These are phyloP conservation scores for Cytidiella melzeri DNA, from an alignment of 768 basidiomycete species.

Conservation along the genomic window DNA sequence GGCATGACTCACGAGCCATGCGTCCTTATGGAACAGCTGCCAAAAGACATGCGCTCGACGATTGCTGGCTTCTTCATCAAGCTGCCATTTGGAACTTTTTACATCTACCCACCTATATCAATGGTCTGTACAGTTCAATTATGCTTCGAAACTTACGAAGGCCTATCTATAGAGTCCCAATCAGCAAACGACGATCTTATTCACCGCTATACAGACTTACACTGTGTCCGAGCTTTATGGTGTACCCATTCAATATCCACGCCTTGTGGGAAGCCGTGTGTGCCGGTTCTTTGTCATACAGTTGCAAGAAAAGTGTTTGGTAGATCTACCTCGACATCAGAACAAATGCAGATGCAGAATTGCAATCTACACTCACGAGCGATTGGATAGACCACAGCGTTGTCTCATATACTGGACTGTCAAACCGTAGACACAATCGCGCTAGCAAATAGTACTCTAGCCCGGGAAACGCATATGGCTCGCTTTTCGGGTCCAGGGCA, in stretches of 20 bases:
- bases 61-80: conserved; percentile 38
- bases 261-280: conserved; percentile 38
- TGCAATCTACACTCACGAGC: conserved; percentile 34
- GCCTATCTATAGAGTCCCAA: conserved; percentile 6
- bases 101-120: conserved; percentile 37
- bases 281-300: conserved; percentile 42
- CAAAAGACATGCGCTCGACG: conserved; percentile 57
- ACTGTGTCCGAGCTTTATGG: conserved; percentile 51
- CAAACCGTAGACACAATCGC: conserved; percentile 43
- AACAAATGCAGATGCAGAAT: neutral
- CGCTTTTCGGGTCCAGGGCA: conserved; percentile 48
- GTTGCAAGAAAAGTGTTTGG: conserved; percentile 44
- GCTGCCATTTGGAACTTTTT: conserved; percentile 53
- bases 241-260: conserved; percentile 56
- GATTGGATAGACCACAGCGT: conserved; percentile 51
- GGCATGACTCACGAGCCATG: conserved; percentile 42
- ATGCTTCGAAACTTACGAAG: conserved; percentile 6
- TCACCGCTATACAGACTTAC: conserved; percentile 33
- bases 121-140: neutral
- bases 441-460: conserved; percentile 60
- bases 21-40: conserved; percentile 61
- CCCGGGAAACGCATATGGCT: conserved; percentile 46
- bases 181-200: conserved; percentile 38
- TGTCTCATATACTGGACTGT: conserved; percentile 41
- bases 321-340: conserved; percentile 37